Base-by-base conservation (phyloP, 305 asterid species). In the Caryopteris hybrid region DNA sequence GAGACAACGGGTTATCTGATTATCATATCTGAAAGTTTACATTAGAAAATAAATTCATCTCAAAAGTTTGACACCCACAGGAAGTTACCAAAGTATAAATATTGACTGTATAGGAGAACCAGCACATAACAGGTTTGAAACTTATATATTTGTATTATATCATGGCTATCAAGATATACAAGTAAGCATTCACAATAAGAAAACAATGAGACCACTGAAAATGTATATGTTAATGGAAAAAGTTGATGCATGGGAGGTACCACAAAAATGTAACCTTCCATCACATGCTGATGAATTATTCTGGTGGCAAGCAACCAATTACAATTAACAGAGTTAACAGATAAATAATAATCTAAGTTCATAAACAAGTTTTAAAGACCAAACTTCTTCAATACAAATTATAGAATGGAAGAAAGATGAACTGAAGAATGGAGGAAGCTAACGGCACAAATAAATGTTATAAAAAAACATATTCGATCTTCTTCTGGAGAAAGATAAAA, bases 1-100 rank as follows among this genome's bases (percentile, higher is more conserved):
- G 25, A 12, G 42, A 74, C 29, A 50, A 68, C 80, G 33, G 78
- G 66, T 38, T 42, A 17, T 58, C 43, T 14, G 20, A 38, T 17
- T 58, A 60, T 59, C 43, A 71, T 51, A 27, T 61, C 46, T 8
- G 36, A 48, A 10, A 18, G 21, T 52, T 64, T 69, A 56, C 20
- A 6, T 17, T 14, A 36, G 46, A 29, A 22, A 8, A 57, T 59
- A 33, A 38, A 66, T 27, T 52, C 71, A 61, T 70, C 46, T 53
- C 65, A 33, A 14, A 6, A 55, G 33, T 34, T 58, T 46, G 56
- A 39, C 11, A 18, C 41, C 22, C 64, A 47, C 58, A 39, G 66
- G 46, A 45, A 57, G 41, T 20, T 12, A 46, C 65, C 54, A 34
- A 31, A 64, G 45, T 31, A 50, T 31, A 54, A 36, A 14, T 25